Percentiles rank a stretch among this genome's conserved stretches.
These are phyloP conservation scores for Ramaria sp. DNA, from an alignment of 768 basidiomycete genomes.

Conservation along the genomic window DNA sequence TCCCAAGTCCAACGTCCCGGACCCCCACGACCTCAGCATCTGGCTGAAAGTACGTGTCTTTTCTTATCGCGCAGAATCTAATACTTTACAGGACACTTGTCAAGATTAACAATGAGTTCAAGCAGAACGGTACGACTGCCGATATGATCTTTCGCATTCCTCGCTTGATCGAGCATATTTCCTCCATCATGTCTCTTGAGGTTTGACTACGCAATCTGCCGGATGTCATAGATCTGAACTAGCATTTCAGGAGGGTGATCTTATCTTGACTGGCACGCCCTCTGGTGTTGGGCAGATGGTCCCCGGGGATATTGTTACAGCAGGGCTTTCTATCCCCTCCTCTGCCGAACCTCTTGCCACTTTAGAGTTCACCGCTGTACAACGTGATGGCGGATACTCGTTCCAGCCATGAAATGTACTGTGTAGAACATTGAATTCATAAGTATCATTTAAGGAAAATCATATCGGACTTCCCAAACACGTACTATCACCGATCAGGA, in stretches of 20 bases:
- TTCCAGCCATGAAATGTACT: constrained; percentile 24
- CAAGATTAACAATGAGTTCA: constrained; percentile 74
- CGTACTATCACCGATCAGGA: too few relatives aligned
- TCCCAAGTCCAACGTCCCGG: constrained; percentile 53
- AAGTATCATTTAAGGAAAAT: not conserved
- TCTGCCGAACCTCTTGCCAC: constrained; percentile 45
- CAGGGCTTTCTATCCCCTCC: constrained; percentile 46
- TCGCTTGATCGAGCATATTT: constrained; percentile 78
- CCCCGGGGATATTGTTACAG: constrained; percentile 73
- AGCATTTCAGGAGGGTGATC: constrained; percentile 65
- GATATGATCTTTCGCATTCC: constrained; percentile 95
- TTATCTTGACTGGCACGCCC: constrained; percentile 89
- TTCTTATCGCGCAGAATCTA: not conserved
- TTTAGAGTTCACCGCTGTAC: constrained; percentile 54
- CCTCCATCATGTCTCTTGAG: constrained; percentile 96
- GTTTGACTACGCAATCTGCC: constrained; percentile 24
- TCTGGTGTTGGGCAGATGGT: constrained; percentile 74
- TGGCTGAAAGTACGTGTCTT: constrained; percentile 50
- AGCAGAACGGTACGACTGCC: constrained; percentile 75
- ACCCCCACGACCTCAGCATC: constrained; percentile 69
- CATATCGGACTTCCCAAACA: too few relatives aligned
- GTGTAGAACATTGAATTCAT: not conserved
- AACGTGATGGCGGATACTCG: constrained; percentile 60
- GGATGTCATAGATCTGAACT: not conserved
- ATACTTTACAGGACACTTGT: not conserved